Conservation (phyloP, 2,329 filamentous ascomycete species). For the Arthrobotrys megalospora region DNA sequence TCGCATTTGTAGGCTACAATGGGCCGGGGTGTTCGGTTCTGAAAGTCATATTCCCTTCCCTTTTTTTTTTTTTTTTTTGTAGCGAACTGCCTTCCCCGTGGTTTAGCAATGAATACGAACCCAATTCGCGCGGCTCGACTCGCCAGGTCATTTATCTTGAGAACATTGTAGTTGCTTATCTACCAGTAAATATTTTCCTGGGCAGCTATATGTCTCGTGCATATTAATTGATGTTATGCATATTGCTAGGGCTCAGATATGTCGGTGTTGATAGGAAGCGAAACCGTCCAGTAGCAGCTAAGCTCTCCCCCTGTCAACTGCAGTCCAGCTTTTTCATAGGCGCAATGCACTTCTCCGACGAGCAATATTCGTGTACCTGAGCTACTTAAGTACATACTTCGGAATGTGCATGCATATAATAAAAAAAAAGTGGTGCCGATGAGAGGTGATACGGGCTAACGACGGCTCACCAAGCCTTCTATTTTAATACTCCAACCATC, state of each 20-base stretch:
- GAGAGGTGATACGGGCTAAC: constrained; percentile 17
- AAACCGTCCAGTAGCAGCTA: constrained; percentile 1
- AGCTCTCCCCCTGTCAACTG: constrained; percentile 10
- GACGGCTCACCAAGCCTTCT: neutral
- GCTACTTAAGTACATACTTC: neutral
- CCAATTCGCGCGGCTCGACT: neutral
- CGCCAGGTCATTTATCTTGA: neutral
- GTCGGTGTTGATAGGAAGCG: constrained; percentile 22
- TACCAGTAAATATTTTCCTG: neutral
- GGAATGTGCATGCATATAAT: constrained; percentile 13
- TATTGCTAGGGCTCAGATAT: neutral
- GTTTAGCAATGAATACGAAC: constrained; percentile 25
- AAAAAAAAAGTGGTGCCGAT: constrained; percentile 12
- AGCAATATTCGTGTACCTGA: too few species aligned
- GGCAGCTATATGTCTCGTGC: neutral
- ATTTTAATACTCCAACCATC: neutral
- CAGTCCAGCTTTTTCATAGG: neutral
- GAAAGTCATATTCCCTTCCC: neutral
- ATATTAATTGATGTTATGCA: neutral
- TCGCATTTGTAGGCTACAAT: constrained; percentile 25
- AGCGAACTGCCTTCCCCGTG: constrained; percentile 5
- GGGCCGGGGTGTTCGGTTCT: constrained; percentile 5
- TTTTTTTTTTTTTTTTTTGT: neutral
- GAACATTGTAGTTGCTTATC: neutral
- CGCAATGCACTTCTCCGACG: neutral